Percentiles rank a stretch among this genome's conserved stretches.
Evolutionary conservation across 257 asterid species (phyloP).

Genomic region (Primulina tabacum): DNA sequence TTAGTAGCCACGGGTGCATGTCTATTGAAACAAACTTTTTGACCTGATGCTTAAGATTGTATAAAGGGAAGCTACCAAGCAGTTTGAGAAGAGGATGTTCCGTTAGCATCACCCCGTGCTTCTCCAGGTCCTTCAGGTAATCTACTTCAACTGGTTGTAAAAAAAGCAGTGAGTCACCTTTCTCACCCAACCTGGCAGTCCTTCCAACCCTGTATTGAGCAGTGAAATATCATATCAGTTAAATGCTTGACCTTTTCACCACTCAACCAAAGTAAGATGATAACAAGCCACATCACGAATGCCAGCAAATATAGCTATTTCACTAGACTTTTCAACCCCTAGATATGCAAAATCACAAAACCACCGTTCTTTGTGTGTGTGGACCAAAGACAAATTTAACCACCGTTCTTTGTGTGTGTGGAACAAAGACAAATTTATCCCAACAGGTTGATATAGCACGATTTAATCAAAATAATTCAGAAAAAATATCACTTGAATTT

Average conservation of each 20-base stretch:
- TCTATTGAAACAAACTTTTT: constrained; percentile 65
- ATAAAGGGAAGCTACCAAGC: constrained; percentile 52
- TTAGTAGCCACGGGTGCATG: constrained; percentile 79
- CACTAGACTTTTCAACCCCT: not conserved
- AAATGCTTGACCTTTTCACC: not conserved
- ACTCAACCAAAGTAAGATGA: not conserved
- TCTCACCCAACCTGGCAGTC: constrained; percentile 94
- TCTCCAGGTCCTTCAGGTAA: constrained; percentile 74
- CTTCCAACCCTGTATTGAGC: constrained; percentile 79
- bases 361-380: not conserved
- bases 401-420: not conserved
- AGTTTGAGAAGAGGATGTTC: constrained; percentile 80
- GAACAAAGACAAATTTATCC: not conserved
- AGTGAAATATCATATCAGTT: constrained; percentile 23
- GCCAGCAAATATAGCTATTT: not conserved
- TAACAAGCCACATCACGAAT: not conserved
- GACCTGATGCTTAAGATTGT: constrained; percentile 39
- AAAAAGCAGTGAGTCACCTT: constrained; percentile 73
- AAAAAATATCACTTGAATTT: too few species aligned
- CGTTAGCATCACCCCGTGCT: constrained; percentile 62
- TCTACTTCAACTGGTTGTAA: constrained; percentile 78
- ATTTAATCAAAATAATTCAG: too few species aligned
- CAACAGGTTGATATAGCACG: not conserved
- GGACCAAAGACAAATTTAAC: not conserved
- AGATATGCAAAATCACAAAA: not conserved